Evolutionary conservation across 2,329 filamentous ascomycete species (phyloP).

Genomic region (Calonectria pseudoturangicola): DNA sequence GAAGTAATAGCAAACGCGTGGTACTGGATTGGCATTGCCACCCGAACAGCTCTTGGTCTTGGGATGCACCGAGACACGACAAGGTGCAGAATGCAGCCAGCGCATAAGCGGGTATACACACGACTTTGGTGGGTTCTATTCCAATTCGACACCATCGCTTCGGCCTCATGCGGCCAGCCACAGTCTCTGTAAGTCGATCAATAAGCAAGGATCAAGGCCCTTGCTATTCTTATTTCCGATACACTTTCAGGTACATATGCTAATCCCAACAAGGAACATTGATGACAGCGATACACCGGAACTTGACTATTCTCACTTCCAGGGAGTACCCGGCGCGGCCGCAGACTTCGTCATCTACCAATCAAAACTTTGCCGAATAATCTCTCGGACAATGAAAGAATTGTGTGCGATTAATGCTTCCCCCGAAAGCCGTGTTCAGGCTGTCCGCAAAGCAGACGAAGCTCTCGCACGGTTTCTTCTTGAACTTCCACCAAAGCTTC

Average conservation of each 20-base stretch:
- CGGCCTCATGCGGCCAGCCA: constrained; percentile 35
- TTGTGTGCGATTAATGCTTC: background rate
- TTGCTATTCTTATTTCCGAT: too few species aligned
- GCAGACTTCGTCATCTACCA: constrained; percentile 34
- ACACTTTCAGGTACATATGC: background rate
- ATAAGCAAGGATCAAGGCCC: too few species aligned
- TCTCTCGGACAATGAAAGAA: constrained; percentile 25
- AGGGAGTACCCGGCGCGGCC: background rate
- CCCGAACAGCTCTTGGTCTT: constrained; percentile 68
- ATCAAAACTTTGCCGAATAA: constrained; percentile 31
- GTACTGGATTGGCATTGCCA: constrained; percentile 68
- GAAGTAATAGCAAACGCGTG: constrained; percentile 68
- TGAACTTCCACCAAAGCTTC: constrained; percentile 2
- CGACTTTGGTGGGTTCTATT: constrained; percentile 42
- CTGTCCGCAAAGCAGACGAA: constrained; percentile 21
- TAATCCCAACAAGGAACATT: constrained; percentile 23
- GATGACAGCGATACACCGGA: constrained; percentile 30
- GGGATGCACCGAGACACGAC: constrained; percentile 64
- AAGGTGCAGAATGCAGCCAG: constrained; percentile 21
- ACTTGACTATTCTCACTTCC: constrained; percentile 22
- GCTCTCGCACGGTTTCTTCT: constrained; percentile 12
- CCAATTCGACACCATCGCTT: constrained; percentile 40
- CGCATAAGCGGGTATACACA: constrained; percentile 31
- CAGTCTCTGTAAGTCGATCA: background rate
- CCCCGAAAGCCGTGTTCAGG: constrained; percentile 1